Base-by-base conservation (phyloP, 768 basidiomycete species). In the Porpolomopsis calyptriformis region DNA sequence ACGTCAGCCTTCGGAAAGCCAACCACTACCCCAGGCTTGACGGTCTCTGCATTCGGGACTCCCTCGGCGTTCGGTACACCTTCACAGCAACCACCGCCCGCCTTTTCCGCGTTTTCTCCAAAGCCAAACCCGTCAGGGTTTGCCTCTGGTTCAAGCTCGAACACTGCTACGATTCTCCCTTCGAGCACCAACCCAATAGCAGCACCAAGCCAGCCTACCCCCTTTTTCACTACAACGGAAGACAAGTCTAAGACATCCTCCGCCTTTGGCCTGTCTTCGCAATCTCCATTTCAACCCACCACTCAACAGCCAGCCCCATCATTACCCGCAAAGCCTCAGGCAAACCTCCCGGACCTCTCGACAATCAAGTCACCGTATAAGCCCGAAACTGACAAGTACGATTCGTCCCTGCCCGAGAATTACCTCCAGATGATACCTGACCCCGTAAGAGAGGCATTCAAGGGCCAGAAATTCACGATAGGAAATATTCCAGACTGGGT, bases 401-500 rank as follows among this genome's bases (percentile, higher is more conserved):
- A 78, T 48, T 53, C 46, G 25, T 55, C 71, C 20, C 65, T 87
- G 25, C 83, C 82, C 4, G 52, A 54, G n/a, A 70, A 79, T 52
- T 88, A 87, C 59, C 49, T 66, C 27, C 62, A 73, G 42, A 57
- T 74, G 16, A 52, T 86, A 20, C 82, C 85, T 2, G 55, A 64
- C 40, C 56, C 54, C 4, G 73, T 67, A 43, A 57, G 68, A 53
- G 71, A 72, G 4, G 78, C 78, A 33, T 86, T 85, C 54, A 56
- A 64, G 51, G 61, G 61, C 16, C 63, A 66, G 45, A 76, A 62
- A 60, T 88, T 87, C 53, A 77, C 77, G 55, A 82, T 76, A 76
- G 79, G 58, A 40, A 72, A 72, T 49, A 69, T 88, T 39, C 85
- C 85, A 1, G 82, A 84, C 48, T 85, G 78, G 77, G 66, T 80